Conservation (phyloP, 352 stramenopile species). For the Globisporangium iwayamae region DNA sequence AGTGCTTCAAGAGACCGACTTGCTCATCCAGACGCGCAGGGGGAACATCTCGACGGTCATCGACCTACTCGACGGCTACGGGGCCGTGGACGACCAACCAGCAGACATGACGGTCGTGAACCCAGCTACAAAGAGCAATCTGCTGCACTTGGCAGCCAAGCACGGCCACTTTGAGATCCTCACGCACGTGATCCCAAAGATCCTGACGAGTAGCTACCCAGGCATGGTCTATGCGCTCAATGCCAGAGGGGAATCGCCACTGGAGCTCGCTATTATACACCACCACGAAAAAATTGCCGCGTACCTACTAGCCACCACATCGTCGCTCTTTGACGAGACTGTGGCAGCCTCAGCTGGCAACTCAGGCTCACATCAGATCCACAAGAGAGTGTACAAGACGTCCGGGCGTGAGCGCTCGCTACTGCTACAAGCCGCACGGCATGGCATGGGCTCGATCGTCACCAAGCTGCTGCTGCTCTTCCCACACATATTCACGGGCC, state of each 20-base stretch:
- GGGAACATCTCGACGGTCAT: conserved; percentile 54
- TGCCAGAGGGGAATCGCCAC: conserved; percentile 26
- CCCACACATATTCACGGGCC: conserved; percentile 31
- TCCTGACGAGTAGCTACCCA: conserved; percentile 22
- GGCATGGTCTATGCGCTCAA: conserved; percentile 28
- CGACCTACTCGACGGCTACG: conserved; percentile 62
- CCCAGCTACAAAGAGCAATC: conserved; percentile 30
- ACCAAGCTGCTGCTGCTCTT: conserved; percentile 55
- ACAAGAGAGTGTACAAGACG: conserved; percentile 4
- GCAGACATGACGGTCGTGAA: conserved; percentile 37
- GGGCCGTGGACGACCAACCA: conserved; percentile 27
- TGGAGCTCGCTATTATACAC: conserved; percentile 45
- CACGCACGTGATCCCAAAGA: conserved; percentile 42
- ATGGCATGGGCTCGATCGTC: conserved; percentile 36
- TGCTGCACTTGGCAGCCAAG: conserved; percentile 46
- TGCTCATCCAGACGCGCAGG: conserved; percentile 48
- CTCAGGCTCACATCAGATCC: background rate
- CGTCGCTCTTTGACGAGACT: conserved; percentile 28
- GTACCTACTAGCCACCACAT: conserved; percentile 56
- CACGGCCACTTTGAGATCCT: conserved; percentile 49
- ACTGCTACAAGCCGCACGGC: conserved; percentile 43
- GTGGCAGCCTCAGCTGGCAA: background rate
- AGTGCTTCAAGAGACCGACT: conserved; percentile 29
- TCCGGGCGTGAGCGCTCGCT: conserved; percentile 32
- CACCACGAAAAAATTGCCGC: conserved; percentile 47